Percentiles rank a stretch among this genome's conserved stretches.
Evolutionary conservation across 352 stramenopile species (phyloP).

Genomic region (Globisporangium nodosum): DNA sequence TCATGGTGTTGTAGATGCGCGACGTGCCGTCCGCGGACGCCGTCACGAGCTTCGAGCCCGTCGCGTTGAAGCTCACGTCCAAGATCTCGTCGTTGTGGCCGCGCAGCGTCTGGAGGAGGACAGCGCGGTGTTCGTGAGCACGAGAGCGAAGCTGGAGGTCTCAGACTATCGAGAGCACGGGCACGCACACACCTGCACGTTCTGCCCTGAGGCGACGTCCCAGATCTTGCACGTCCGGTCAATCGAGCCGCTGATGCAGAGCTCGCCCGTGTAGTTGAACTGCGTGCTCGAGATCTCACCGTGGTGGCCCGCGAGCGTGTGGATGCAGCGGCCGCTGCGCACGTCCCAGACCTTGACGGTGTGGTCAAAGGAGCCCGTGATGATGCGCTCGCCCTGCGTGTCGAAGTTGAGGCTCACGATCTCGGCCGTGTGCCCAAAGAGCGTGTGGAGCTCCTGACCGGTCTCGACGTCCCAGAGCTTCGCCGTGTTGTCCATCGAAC

Average conservation of each 20-base stretch:
- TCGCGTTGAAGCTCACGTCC: conserved; percentile 94
- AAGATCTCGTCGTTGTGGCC: conserved; percentile 96
- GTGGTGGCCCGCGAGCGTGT: conserved; percentile 91
- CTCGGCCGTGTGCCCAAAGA: conserved; percentile 92
- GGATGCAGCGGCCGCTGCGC: conserved; percentile 82
- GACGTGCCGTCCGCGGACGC: conserved; percentile 91
- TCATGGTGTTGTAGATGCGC: conserved; percentile 95
- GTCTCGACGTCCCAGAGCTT: conserved; percentile 95
- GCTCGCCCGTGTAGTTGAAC: conserved; percentile 92
- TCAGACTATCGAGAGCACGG: neutral
- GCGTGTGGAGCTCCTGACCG: conserved; percentile 90
- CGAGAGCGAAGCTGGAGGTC: neutral
- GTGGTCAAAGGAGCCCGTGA: conserved; percentile 94
- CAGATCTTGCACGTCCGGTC: conserved; percentile 94
- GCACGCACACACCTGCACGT: conserved; percentile 54
- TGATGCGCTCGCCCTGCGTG: conserved; percentile 89
- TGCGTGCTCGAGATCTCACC: conserved; percentile 94
- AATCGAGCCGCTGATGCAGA: conserved; percentile 93
- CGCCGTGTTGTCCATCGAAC: conserved; percentile 94
- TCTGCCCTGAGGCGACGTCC: conserved; percentile 89
- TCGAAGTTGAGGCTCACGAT: conserved; percentile 95
- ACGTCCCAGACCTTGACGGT: conserved; percentile 92
- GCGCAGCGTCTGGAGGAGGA: conserved; percentile 65
- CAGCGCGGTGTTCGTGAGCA: neutral
- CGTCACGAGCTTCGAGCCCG: conserved; percentile 92